Evolutionary conservation across 306 rosid genomes (phyloP).

Genomic region (Hippophae tibetana): DNA sequence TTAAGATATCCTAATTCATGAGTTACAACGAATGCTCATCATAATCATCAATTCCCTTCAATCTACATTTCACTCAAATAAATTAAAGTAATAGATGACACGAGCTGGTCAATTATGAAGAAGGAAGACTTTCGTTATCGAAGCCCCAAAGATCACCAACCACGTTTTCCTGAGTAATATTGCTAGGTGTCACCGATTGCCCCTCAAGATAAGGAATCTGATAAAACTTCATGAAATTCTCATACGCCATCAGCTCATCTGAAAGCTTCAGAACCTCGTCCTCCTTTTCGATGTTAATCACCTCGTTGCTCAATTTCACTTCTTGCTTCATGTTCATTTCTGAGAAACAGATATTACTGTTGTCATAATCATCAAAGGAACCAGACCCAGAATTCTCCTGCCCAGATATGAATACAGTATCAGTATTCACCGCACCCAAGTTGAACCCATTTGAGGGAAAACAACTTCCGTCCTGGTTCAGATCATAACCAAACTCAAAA

Average conservation of each 20-base stretch:
- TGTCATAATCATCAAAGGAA: slow-evolving; percentile 26
- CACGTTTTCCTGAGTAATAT: slow-evolving; percentile 38
- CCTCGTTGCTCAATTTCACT: slow-evolving; percentile 6
- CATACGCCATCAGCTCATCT: slow-evolving; percentile 77
- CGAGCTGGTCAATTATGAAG: slow-evolving; percentile 1
- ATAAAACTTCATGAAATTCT: slow-evolving; percentile 71
- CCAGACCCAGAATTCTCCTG: slow-evolving; percentile 34
- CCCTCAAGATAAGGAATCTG: slow-evolving; percentile 81
- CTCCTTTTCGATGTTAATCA: slow-evolving; percentile 14
- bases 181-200: slow-evolving; percentile 35
- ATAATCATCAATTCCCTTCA: too few species aligned
- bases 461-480: slow-evolving; percentile 32
- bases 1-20: too few species aligned
- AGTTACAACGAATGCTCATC: too few species aligned
- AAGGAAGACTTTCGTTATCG: slow-evolving; percentile 26
- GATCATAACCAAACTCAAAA: slow-evolving; percentile 44
- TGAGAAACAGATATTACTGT: neutral
- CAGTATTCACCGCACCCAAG: slow-evolving; percentile 11
- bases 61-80: too few species aligned
- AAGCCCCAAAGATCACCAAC: slow-evolving; percentile 80
- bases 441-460: slow-evolving; percentile 18
- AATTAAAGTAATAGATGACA: too few species aligned
- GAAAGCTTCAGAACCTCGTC: slow-evolving; percentile 57
- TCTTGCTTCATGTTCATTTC: slow-evolving; percentile 17
- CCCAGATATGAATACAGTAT: slow-evolving; percentile 16